These are phyloP conservation scores for Cyanidiococcus yangmingshanensis DNA, from an alignment of 23 red algal genomes.

Conservation along the genomic window DNA sequence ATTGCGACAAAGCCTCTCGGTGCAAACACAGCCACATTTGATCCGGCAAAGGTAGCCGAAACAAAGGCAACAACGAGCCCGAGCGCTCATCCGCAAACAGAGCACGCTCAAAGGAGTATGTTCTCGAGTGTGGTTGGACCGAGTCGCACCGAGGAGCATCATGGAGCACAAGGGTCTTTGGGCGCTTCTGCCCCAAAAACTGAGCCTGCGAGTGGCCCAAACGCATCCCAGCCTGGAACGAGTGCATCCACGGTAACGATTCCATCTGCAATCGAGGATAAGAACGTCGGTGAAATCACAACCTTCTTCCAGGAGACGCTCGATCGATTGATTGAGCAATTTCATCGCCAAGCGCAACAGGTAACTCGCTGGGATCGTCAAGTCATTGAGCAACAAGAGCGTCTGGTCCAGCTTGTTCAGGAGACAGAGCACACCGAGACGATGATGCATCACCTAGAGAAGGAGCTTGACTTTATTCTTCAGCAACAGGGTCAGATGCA, in stretches of 20 bases:
- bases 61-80: too few species aligned
- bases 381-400: neutral
- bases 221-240: neutral
- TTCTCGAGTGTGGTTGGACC: too few species aligned
- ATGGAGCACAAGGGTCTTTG: too few species aligned
- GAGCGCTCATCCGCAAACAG: too few species aligned
- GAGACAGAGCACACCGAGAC: neutral
- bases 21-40: too few species aligned
- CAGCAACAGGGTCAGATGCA: neutral
- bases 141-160: too few species aligned
- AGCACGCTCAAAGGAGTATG: too few species aligned
- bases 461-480: conserved; percentile 9
- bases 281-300: conserved; percentile 6
- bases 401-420: conserved; percentile 8
- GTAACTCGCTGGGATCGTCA: conserved; percentile 4
- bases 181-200: too few species aligned
- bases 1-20: too few species aligned
- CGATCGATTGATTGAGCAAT: neutral
- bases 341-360: neutral
- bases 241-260: neutral
- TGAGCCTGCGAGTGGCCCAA: too few species aligned
- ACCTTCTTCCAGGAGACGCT: neutral
- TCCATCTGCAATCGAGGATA: conserved; percentile 6
- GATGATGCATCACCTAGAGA: neutral
- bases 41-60: too few species aligned